Evolutionary conservation across 352 stramenopile species (phyloP).

Genomic region (Thalassiosira livingstoniorum): DNA sequence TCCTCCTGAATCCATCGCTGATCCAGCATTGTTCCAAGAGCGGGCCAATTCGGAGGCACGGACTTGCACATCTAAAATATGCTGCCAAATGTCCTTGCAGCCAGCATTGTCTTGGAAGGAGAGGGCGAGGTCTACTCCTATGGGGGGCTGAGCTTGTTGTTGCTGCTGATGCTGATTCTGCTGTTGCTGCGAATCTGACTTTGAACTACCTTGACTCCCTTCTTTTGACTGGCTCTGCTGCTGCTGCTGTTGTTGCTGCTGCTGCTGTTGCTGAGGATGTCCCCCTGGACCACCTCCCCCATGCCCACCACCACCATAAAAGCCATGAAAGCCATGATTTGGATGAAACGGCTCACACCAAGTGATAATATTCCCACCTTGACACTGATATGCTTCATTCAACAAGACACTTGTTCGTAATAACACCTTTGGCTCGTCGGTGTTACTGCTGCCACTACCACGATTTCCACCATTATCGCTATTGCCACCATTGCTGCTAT

Average conservation of each 20-base stretch:
- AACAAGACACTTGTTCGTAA: constrained; percentile 84
- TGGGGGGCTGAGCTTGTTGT: background rate
- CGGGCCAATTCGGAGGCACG: constrained; percentile 62
- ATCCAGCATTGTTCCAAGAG: constrained; percentile 1
- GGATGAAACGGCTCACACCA: constrained; percentile 84
- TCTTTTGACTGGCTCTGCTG: background rate
- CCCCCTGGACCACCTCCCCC: background rate
- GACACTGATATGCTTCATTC: constrained; percentile 87
- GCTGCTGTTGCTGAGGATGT: background rate
- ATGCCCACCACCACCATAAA: constrained; percentile 14
- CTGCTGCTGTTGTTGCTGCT: background rate
- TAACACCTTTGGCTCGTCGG: constrained; percentile 60
- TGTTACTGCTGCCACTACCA: constrained; percentile 25
- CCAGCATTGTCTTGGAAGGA: constrained; percentile 85
- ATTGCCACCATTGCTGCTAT: background rate
- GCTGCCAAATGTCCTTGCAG: constrained; percentile 83
- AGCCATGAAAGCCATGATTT: background rate
- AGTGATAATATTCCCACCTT: constrained; percentile 91
- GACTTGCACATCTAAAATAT: constrained; percentile 79
- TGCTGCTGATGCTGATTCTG: constrained; percentile 32
- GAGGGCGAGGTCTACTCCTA: constrained; percentile 78
- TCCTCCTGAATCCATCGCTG: too few relatives aligned
- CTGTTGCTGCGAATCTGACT: background rate
- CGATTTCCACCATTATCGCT: background rate
- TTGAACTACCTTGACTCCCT: too few relatives aligned